Evolutionary conservation across 78 protist species (phyloP).

Genomic region (Planoprotostelium fungivorum): DNA sequence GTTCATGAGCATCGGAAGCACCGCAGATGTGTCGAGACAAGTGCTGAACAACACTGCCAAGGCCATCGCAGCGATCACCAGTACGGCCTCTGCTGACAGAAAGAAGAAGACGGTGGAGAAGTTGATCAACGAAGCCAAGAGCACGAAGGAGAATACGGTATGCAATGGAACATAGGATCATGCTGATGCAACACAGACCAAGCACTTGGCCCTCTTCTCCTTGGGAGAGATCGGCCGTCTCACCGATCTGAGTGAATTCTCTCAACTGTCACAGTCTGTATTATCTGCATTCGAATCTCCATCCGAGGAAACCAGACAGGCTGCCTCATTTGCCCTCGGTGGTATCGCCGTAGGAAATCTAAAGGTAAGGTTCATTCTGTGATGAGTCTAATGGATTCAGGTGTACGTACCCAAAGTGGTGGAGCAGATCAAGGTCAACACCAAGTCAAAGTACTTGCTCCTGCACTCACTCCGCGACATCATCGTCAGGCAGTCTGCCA

Average conservation of each 20-base stretch:
- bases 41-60: not conserved
- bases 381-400: too few relatives aligned
- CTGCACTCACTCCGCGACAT: slow-evolving; percentile 81
- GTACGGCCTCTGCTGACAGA: not conserved
- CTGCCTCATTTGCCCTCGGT: slow-evolving; percentile 74
- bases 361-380: too few relatives aligned
- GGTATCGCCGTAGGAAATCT: slow-evolving; percentile 66
- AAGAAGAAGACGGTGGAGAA: slow-evolving; percentile 37
- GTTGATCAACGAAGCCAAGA: slow-evolving; percentile 15
- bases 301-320: slow-evolving; percentile 80
- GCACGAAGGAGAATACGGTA: slow-evolving; percentile 7
- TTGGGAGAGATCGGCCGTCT: slow-evolving; percentile 87
- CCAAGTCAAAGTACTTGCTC: slow-evolving; percentile 80
- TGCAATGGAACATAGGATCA: not conserved
- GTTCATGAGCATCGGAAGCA: not conserved
- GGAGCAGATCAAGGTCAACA: slow-evolving; percentile 43
- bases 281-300: slow-evolving; percentile 27
- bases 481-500: slow-evolving; percentile 20
- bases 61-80: slow-evolving; percentile 62
- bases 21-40: not conserved
- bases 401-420: slow-evolving; percentile 66
- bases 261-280: slow-evolving; percentile 27
- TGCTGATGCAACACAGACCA: not conserved
- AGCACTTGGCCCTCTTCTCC: slow-evolving; percentile 56
- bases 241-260: slow-evolving; percentile 38